Conservation (phyloP, 257 asterid genomes). For the Asclepias syriaca region DNA sequence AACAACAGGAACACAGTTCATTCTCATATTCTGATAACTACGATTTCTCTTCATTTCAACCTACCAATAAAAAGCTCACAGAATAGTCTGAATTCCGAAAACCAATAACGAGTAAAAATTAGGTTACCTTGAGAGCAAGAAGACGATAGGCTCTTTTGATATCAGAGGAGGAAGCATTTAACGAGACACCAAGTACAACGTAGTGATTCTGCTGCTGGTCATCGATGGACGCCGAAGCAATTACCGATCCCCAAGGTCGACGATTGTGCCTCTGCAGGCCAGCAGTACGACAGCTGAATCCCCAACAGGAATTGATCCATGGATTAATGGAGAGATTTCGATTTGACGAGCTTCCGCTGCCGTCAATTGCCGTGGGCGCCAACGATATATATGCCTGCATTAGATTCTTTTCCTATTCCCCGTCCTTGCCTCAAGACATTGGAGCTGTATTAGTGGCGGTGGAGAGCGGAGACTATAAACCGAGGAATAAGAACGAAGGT, state of each 20-base stretch:
- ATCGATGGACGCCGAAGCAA: constrained; percentile 34
- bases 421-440: background rate
- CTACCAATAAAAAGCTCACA: background rate
- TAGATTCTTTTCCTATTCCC: background rate
- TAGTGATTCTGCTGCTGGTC: constrained; percentile 55
- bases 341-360: constrained; percentile 35
- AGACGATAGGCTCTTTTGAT: constrained; percentile 71
- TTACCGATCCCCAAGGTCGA: constrained; percentile 15
- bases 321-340: constrained; percentile 11
- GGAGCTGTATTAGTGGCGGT: constrained; percentile 33
- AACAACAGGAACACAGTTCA: background rate
- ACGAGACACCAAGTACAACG: constrained; percentile 54
- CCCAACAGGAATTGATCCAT: constrained; percentile 15
- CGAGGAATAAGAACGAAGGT: constrained; percentile 24
- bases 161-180: constrained; percentile 51
- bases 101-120: background rate
- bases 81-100: background rate
- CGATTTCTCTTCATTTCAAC: background rate
- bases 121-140: constrained; percentile 74
- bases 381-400: constrained; percentile 47
- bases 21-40: background rate
- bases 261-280: constrained; percentile 19
- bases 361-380: constrained; percentile 46
- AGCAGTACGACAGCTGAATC: background rate
- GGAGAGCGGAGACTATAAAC: constrained; percentile 25